Evolutionary conservation across 352 stramenopile species (phyloP).

Genomic region (Elongisporangium prolatum): DNA sequence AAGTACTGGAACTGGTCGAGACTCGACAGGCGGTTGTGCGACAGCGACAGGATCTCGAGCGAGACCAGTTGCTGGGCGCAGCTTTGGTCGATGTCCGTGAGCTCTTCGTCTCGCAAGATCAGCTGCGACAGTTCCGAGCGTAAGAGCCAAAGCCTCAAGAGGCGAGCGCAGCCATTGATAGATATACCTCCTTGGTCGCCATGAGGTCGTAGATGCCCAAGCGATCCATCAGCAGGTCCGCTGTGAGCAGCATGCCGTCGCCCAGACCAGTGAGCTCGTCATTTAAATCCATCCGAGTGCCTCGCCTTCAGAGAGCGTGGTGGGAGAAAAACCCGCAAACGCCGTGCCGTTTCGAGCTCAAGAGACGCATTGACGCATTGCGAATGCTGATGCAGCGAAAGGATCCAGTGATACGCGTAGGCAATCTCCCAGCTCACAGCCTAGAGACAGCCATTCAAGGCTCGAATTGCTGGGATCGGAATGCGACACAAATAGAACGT

Average conservation of each 20-base stretch:
- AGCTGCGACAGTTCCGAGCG: constrained; percentile 23
- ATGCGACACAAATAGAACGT: too few species aligned
- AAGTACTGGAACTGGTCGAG: constrained; percentile 65
- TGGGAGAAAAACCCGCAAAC: background rate
- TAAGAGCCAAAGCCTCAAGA: background rate
- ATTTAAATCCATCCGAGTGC: constrained; percentile 3
- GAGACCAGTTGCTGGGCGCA: constrained; percentile 54
- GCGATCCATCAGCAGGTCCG: constrained; percentile 51
- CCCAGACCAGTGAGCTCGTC: background rate
- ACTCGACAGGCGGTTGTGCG: constrained; percentile 63
- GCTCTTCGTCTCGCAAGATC: constrained; percentile 63
- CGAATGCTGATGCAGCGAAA: background rate
- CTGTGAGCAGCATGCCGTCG: constrained; percentile 18
- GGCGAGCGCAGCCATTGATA: background rate
- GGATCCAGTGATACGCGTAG: too few species aligned
- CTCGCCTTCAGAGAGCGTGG: background rate
- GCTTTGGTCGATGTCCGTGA: constrained; percentile 36
- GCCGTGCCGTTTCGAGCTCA: constrained; percentile 30
- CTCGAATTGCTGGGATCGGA: too few species aligned
- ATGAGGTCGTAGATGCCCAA: constrained; percentile 58
- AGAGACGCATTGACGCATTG: background rate
- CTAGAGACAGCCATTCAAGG: too few species aligned
- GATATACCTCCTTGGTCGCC: constrained; percentile 52
- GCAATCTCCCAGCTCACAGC: too few species aligned
- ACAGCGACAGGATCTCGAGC: constrained; percentile 79